Evolutionary conservation across 768 basidiomycete species (phyloP), one percentile per base, ranked within the genome.

Genomic region (Mycena venus): DNA sequence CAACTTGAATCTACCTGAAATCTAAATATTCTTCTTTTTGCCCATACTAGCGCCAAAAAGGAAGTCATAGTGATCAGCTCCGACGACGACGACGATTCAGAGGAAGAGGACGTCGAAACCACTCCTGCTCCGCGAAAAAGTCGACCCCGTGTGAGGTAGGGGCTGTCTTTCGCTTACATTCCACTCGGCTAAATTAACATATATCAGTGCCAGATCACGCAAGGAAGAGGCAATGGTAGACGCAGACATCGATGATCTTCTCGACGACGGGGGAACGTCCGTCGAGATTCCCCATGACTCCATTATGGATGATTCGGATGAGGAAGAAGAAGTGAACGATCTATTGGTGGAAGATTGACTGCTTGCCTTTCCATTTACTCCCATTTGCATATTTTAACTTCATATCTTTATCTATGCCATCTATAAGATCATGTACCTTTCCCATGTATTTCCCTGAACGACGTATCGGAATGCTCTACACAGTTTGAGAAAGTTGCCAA

Each of bases 261-360:
- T 89, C 40, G 81, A 82, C 40, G 81, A 82, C n/a, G 77, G 72
- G 74, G 77, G 74, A 31, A 63, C 76, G 11, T 66, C 78, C 51
- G 78, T 74, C 51, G 77, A 79, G 59, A 60, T 78, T 14, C 72
- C 82, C 14, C 79, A 83, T 55, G 88, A 89, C 80, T 90, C 91
- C 4, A 89, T 91, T 27, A 89, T 91, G 82, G 90, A 91, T 65
- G 83, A 84, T 61, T 86, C 86, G 49, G 87, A 88, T 66, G 88
- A 87, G 21, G 90, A 89, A 55, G 91, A 89, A 2, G 89, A 91
- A 82, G 90, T 91, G 19, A 83, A 86, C 69, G 86, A 84, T 77
- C 81, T 89, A 64, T 78, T 90, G 49, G 84, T 80, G 27, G 84
- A 83, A 34, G 83, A 84, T 25, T 70, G 44, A 38, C 25, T 36